phyloP scores from a whole-genome alignment of 2,329 filamentous ascomycete species.

The Cadophora sp. region DNA sequence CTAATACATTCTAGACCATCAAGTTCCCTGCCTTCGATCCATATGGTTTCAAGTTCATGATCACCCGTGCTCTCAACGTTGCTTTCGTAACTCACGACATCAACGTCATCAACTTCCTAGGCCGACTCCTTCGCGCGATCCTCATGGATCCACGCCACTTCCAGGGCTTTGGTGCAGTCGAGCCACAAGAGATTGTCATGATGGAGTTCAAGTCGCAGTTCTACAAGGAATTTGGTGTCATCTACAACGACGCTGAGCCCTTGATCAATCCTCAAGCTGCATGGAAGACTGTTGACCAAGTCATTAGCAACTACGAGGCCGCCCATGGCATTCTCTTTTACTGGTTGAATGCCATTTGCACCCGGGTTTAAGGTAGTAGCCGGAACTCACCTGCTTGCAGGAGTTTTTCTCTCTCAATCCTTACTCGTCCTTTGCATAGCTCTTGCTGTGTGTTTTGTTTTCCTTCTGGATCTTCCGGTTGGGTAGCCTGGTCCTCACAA shows the following conservation, averaged over 20 bases:
- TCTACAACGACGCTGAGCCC: neutral
- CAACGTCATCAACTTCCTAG: constrained; percentile 34
- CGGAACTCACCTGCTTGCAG: neutral
- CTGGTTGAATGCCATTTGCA: neutral
- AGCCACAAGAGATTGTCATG: constrained; percentile 25
- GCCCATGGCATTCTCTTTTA: neutral
- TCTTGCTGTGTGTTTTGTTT: neutral
- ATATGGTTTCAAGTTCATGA: constrained; percentile 19
- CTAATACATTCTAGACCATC: constrained; percentile 31
- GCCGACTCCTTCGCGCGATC: constrained; percentile 34
- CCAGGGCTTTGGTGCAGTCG: constrained; percentile 23
- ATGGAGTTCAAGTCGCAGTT: constrained; percentile 39
- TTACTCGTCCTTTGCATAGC: neutral
- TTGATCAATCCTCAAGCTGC: neutral
- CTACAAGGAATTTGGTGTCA: constrained; percentile 32
- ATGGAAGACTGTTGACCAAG: neutral
- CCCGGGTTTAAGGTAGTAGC: neutral
- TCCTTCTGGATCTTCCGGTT: constrained; percentile 10
- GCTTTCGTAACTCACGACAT: constrained; percentile 28
- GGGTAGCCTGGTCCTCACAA: constrained; percentile 4
- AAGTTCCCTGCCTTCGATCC: constrained; percentile 27
- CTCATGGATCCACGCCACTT: constrained; percentile 31
- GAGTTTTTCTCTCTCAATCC: neutral
- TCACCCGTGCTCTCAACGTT: constrained; percentile 36
- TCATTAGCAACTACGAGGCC: neutral